Evolutionary conservation across 2,329 filamentous ascomycete genomes (phyloP).

Genomic region (Coniochaeta ligniaria): DNA sequence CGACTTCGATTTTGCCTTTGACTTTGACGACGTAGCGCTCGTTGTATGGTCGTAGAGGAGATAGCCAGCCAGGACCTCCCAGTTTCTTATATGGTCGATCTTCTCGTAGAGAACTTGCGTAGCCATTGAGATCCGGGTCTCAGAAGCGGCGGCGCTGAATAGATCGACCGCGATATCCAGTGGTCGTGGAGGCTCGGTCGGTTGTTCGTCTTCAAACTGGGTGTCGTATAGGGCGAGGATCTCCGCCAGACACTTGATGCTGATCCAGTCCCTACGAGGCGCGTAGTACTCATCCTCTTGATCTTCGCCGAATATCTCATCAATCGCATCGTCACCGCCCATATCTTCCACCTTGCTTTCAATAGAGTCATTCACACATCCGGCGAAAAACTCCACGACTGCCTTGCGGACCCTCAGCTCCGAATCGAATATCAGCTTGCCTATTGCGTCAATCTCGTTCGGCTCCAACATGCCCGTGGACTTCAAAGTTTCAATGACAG

Average conservation of each 20-base stretch:
- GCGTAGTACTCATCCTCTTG: conserved; percentile 72
- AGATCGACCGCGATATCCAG: conserved; percentile 45
- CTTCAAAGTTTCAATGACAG: conserved; percentile 74
- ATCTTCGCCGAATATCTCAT: conserved; percentile 64
- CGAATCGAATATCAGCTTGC: conserved; percentile 81
- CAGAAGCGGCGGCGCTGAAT: conserved; percentile 57
- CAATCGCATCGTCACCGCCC: conserved; percentile 68
- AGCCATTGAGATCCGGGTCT: conserved; percentile 79
- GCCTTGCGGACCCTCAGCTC: conserved; percentile 81
- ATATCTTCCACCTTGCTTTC: conserved; percentile 76
- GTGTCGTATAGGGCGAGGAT: conserved; percentile 75
- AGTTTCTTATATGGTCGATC: conserved; percentile 72
- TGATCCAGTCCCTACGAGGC: conserved; percentile 79
- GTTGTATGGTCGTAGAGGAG: conserved; percentile 85
- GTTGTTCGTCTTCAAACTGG: conserved; percentile 53
- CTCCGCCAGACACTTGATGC: conserved; percentile 83
- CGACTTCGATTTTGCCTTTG: conserved; percentile 23
- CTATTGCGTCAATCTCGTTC: conserved; percentile 81
- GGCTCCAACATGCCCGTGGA: conserved; percentile 84
- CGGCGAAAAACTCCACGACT: conserved; percentile 83
- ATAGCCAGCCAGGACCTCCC: conserved; percentile 85
- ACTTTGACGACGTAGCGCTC: conserved; percentile 35
- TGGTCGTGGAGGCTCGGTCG: conserved; percentile 33
- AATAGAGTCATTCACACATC: conserved; percentile 76
- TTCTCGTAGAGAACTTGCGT: conserved; percentile 80